Percentiles rank a stretch among this genome's conserved stretches.
These are phyloP conservation scores for Wakefieldia striispora DNA, from an alignment of 768 basidiomycete genomes.

Conservation along the genomic window DNA sequence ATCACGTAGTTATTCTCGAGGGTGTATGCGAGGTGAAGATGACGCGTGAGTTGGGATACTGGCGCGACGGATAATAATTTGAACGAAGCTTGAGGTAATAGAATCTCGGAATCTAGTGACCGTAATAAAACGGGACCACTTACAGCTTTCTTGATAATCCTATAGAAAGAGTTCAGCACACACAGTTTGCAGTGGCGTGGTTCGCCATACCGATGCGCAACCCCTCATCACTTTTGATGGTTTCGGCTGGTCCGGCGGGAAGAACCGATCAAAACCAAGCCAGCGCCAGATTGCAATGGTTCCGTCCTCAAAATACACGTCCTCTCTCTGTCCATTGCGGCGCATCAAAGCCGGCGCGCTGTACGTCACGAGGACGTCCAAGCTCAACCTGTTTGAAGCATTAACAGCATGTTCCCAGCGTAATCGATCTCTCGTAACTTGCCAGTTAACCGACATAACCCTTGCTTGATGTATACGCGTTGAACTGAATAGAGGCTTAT, in stretches of 20 bases:
- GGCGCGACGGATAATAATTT: conserved; percentile 53
- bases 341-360: conserved; percentile 53
- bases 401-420: not conserved
- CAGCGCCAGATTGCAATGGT: conserved; percentile 64
- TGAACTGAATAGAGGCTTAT: conserved; percentile 76
- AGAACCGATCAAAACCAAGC: conserved; percentile 64
- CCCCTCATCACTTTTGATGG: conserved; percentile 47
- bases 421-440: not conserved
- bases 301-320: conserved; percentile 41
- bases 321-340: conserved; percentile 17
- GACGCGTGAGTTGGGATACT: conserved; percentile 38
- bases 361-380: conserved; percentile 55
- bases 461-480: conserved; percentile 62
- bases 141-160: conserved; percentile 80
- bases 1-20: conserved; percentile 53
- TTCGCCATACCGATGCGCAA: conserved; percentile 53
- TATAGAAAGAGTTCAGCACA: conserved; percentile 26
- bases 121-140: conserved; percentile 21
- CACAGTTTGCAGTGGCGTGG: not conserved
- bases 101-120: conserved; percentile 1
- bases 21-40: conserved; percentile 44
- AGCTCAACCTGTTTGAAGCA: conserved; percentile 44
- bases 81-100: conserved; percentile 53
- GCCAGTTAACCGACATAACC: conserved; percentile 67
- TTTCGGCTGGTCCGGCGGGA: conserved; percentile 42